Conservation (phyloP, 2,329 filamentous ascomycete genomes). For the Cladosporium austrohemisphaericum region DNA sequence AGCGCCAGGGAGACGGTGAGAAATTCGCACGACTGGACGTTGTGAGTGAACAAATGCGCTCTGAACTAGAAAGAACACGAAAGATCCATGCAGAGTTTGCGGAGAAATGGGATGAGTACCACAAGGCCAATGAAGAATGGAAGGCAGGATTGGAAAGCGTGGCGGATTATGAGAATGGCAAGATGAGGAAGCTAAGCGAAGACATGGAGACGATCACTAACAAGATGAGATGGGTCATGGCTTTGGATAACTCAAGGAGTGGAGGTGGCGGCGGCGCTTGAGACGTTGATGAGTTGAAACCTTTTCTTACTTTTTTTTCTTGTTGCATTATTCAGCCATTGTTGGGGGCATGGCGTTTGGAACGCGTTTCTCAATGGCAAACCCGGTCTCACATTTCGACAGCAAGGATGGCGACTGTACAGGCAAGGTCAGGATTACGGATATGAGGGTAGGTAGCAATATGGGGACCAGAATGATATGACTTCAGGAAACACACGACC, state of each 20-base stretch:
- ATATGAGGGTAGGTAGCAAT: no score
- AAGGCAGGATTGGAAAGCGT: slow-evolving; percentile 58
- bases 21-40: slow-evolving; percentile 63
- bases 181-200: slow-evolving; percentile 55
- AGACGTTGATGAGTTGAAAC: slow-evolving; percentile 5
- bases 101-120: slow-evolving; percentile 61
- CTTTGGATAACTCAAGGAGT: slow-evolving; percentile 9
- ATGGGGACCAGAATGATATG: no score
- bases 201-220: slow-evolving; percentile 59
- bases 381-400: no score
- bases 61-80: slow-evolving; percentile 59
- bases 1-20: slow-evolving; percentile 58
- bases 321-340: not conserved
- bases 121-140: slow-evolving; percentile 58
- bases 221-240: slow-evolving; percentile 69
- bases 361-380: no score
- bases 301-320: not conserved
- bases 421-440: no score
- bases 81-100: slow-evolving; percentile 61
- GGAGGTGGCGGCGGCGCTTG: slow-evolving; percentile 15
- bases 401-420: no score
- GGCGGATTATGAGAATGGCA: slow-evolving; percentile 54
- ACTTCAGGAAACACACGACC: no score
- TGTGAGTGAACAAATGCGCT: slow-evolving; percentile 69
- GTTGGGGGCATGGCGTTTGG: slow-evolving; percentile 5